Conservation (phyloP, 2,329 filamentous ascomycete genomes). For the Penicillium sp. region DNA sequence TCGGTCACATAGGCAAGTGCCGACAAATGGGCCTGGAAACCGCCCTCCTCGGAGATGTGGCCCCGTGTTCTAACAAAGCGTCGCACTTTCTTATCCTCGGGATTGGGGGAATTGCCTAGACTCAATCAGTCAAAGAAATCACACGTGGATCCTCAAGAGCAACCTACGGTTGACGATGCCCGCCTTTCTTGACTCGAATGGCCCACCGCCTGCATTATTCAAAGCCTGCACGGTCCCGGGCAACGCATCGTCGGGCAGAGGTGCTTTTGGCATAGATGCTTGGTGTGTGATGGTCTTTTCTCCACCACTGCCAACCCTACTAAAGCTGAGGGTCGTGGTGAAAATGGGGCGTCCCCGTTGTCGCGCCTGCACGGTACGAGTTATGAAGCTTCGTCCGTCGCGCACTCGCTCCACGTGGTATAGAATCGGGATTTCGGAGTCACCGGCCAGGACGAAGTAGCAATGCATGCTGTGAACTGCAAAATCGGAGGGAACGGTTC, state of each 20-base stretch:
- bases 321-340: constrained; percentile 92
- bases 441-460: constrained; percentile 95
- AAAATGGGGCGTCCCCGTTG: constrained; percentile 91
- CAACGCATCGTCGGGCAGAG: constrained; percentile 47
- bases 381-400: constrained; percentile 87
- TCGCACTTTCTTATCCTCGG: constrained; percentile 70
- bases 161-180: constrained; percentile 61
- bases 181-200: constrained; percentile 64
- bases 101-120: constrained; percentile 53
- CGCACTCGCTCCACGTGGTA: constrained; percentile 96
- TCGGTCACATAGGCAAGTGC: constrained; percentile 94
- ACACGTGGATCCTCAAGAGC: background rate
- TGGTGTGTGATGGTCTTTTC: constrained; percentile 69
- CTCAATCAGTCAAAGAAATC: constrained; percentile 2
- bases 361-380: constrained; percentile 91
- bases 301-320: constrained; percentile 63
- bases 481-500: constrained; percentile 80
- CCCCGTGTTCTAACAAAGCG: constrained; percentile 62
- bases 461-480: constrained; percentile 96
- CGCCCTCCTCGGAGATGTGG: constrained; percentile 73
- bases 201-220: constrained; percentile 48
- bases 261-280: constrained; percentile 62
- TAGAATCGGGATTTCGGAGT: constrained; percentile 81
- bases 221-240: constrained; percentile 39
- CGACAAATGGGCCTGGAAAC: constrained; percentile 79